Evolutionary conservation across 352 stramenopile genomes (phyloP), one percentile per base, ranked within the genome.

Genomic region (Pythium monospermum): DNA sequence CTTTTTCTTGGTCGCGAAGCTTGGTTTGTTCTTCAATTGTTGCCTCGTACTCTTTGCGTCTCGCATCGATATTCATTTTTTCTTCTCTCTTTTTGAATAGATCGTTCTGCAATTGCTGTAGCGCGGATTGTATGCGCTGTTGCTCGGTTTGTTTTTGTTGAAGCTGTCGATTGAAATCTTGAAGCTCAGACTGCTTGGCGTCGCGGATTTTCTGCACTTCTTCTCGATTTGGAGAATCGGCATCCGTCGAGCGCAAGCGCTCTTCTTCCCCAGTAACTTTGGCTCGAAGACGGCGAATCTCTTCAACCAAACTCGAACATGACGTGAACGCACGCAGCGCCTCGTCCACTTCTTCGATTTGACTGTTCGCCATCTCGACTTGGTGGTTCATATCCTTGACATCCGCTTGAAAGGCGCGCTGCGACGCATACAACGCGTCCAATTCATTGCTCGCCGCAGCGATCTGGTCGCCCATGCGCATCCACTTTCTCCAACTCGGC

Each of bases 401-500:
- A n/a, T 89, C 73, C 3, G 64, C 61, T 31, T 85, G 66, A 8
- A 89, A 52, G 16, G 38, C 38, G 47, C 69, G 70, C 32, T 86
- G 64, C 1, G 60, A 43, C 22, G 33, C 47, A 49, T 79, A 78
- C n/a, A 87, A 59, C 10, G 46, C 51, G 26, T 86, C 65, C 10
- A 91, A 42, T 41, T 83, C 69, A 4, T 42, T 61, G 18, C 57
- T 78, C 22, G 75, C 84, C 8, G 64, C 37, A 16, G 66, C 68
- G 26, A 91, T 68, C 11, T 73, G 55, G 4, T 58, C 49, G 25
- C 85, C 72, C 12, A 92, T 35, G 12, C 57, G 57, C 36, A 73
- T 61, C 76, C 69, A 88, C 53, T 85, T 82, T 15, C 65, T 63
- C 76, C 76, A 90, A 44, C 63, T 83, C n/a, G 76, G 78, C 56